A percentile compares a stretch with the other conserved stretches of the same genome.
phyloP scores from a whole-genome alignment of 2,329 filamentous ascomycete genomes.

The Didymella pinodella region DNA sequence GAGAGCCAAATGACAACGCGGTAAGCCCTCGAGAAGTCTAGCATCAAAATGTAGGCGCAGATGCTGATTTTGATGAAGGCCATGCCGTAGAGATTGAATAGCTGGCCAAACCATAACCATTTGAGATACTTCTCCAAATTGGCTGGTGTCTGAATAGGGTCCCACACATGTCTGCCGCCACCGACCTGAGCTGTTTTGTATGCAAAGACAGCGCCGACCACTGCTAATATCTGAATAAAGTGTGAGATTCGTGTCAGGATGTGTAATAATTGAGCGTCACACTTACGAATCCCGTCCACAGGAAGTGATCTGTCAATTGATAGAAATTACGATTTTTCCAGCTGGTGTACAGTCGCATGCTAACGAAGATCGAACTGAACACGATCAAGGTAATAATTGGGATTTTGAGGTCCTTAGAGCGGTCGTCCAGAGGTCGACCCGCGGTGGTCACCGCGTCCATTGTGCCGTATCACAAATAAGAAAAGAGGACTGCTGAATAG shows the following conservation, averaged over 20 bases:
- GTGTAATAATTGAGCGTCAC: not conserved
- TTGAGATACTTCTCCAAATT: slow-evolving; percentile 31
- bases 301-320: slow-evolving; percentile 35
- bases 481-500: not conserved
- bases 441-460: slow-evolving; percentile 25
- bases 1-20: slow-evolving; percentile 35
- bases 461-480: not conserved
- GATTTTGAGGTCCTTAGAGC: slow-evolving; percentile 34
- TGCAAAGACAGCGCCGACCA: slow-evolving; percentile 28
- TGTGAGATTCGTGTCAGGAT: slow-evolving; percentile 7
- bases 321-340: slow-evolving; percentile 34
- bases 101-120: slow-evolving; percentile 34
- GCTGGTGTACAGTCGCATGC: slow-evolving; percentile 30
- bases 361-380: slow-evolving; percentile 37
- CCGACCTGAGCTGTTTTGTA: slow-evolving; percentile 35
- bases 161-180: slow-evolving; percentile 36
- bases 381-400: slow-evolving; percentile 31
- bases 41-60: slow-evolving; percentile 38
- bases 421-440: slow-evolving; percentile 32
- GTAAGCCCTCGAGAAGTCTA: slow-evolving; percentile 36
- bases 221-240: slow-evolving; percentile 27
- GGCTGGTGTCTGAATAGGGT: slow-evolving; percentile 31
- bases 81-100: slow-evolving; percentile 41
- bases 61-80: slow-evolving; percentile 41
- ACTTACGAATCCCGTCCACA: slow-evolving; percentile 37